Conservation (phyloP, 257 asterid genomes). For the Marsdenia floribunda region DNA sequence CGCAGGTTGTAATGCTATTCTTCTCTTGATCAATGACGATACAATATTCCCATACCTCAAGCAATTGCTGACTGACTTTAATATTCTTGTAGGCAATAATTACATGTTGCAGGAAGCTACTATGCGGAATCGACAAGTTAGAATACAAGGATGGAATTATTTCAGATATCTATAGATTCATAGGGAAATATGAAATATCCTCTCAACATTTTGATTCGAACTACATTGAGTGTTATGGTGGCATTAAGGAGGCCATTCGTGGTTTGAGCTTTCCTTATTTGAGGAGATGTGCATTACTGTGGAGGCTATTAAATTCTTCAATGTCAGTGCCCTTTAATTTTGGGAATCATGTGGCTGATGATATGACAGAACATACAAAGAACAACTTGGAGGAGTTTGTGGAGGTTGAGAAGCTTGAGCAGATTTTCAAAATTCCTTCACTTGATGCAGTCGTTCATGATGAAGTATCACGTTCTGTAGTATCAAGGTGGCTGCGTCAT, state of each 20-base stretch:
- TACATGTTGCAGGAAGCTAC: slow-evolving; percentile 35
- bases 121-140: slow-evolving; percentile 29
- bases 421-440: slow-evolving; percentile 69
- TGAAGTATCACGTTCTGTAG: slow-evolving; percentile 45
- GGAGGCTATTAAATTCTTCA: slow-evolving; percentile 73
- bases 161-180: slow-evolving; percentile 48
- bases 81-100: slow-evolving; percentile 56
- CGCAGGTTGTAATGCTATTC: slow-evolving; percentile 28
- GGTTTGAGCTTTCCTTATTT: slow-evolving; percentile 78
- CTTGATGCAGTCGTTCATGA: slow-evolving; percentile 51
- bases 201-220: slow-evolving; percentile 47
- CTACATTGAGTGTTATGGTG: slow-evolving; percentile 39
- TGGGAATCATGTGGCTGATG: slow-evolving; percentile 36
- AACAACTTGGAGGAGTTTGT: slow-evolving; percentile 44
- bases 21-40: not conserved
- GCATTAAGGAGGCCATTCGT: slow-evolving; percentile 56
- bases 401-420: slow-evolving; percentile 67
- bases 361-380: slow-evolving; percentile 29
- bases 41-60: not conserved
- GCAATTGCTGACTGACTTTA: not conserved
- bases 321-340: slow-evolving; percentile 47
- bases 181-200: slow-evolving; percentile 48
- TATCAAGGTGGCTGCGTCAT: slow-evolving; percentile 59
- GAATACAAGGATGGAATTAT: slow-evolving; percentile 49
- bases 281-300: slow-evolving; percentile 83